These are phyloP conservation scores for Penicillium sp. DNA, from an alignment of 2,329 filamentous ascomycete genomes.

Conservation along the genomic window DNA sequence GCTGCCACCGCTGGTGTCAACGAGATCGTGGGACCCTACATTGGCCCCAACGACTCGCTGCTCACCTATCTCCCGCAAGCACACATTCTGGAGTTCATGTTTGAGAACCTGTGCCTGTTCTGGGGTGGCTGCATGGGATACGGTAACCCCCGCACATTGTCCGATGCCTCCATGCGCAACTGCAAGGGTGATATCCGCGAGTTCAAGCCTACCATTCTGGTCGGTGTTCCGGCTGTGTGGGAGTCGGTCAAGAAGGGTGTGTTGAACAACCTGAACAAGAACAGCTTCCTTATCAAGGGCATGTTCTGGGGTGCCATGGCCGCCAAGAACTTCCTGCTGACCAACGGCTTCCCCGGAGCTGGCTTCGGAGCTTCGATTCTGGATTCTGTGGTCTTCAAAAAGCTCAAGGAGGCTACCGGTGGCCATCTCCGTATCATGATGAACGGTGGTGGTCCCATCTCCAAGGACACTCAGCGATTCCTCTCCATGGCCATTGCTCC, in stretches of 20 bases:
- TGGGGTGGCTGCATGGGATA: conserved; percentile 94
- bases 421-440: conserved; percentile 86
- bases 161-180: conserved; percentile 84
- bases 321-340: conserved; percentile 66
- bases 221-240: conserved; percentile 96
- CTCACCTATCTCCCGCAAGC: conserved; percentile 92
- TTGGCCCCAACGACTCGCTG: conserved; percentile 78
- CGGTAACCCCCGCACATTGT: conserved; percentile 86
- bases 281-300: conserved; percentile 72
- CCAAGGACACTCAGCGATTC: conserved; percentile 86
- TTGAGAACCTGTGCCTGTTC: conserved; percentile 88
- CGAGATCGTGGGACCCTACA: conserved; percentile 75
- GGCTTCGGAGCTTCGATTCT: conserved; percentile 67
- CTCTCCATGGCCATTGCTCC: conserved; percentile 90
- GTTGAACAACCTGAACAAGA: conserved; percentile 74
- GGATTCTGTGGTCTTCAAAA: conserved; percentile 86
- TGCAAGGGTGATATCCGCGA: conserved; percentile 94
- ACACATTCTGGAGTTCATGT: conserved; percentile 94
- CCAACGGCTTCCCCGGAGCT: conserved; percentile 56
- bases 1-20: conserved; percentile 84
- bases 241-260: conserved; percentile 97
- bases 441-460: conserved; percentile 91
- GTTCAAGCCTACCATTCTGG: conserved; percentile 84
- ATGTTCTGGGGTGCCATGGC: conserved; percentile 76
- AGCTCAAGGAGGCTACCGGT: conserved; percentile 88